phyloP scores from a whole-genome alignment of 768 basidiomycete genomes.

The Hydnum rufescens region DNA sequence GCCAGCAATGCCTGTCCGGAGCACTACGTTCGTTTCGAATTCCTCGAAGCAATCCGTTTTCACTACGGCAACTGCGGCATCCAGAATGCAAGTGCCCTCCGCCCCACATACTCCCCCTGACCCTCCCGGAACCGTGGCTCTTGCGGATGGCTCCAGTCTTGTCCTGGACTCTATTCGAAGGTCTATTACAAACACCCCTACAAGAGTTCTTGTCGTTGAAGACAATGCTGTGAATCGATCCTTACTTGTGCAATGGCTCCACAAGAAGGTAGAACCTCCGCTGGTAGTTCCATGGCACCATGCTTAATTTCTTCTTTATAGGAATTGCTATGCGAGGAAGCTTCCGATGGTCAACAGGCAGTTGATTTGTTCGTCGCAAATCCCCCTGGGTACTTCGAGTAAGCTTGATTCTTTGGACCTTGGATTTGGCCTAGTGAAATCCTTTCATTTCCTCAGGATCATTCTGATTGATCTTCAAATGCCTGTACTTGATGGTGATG shows the following conservation, averaged over 20 bases:
- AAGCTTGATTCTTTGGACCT: not conserved
- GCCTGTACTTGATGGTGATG: constrained; percentile 78
- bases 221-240: constrained; percentile 75
- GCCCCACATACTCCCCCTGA: too few species aligned
- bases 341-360: constrained; percentile 69
- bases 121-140: not conserved
- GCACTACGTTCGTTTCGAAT: too few species aligned
- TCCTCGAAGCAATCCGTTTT: too few species aligned
- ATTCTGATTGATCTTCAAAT: constrained; percentile 51
- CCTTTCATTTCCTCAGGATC: not conserved
- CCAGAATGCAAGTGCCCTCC: too few species aligned
- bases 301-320: constrained; percentile 14
- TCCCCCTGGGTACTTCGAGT: constrained; percentile 71
- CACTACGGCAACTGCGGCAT: too few species aligned
- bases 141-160: not conserved
- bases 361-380: constrained; percentile 43
- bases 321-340: constrained; percentile 61
- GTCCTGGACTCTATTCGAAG: not conserved
- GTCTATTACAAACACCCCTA: constrained; percentile 14
- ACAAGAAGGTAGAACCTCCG: constrained; percentile 16
- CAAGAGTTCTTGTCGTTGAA: constrained; percentile 69
- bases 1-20: too few species aligned
- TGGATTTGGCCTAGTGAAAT: not conserved
- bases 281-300: constrained; percentile 28
- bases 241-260: constrained; percentile 30